These are phyloP conservation scores for Pestalotiopsis sp. DNA, from an alignment of 2,329 filamentous ascomycete genomes.

Conservation along the genomic window DNA sequence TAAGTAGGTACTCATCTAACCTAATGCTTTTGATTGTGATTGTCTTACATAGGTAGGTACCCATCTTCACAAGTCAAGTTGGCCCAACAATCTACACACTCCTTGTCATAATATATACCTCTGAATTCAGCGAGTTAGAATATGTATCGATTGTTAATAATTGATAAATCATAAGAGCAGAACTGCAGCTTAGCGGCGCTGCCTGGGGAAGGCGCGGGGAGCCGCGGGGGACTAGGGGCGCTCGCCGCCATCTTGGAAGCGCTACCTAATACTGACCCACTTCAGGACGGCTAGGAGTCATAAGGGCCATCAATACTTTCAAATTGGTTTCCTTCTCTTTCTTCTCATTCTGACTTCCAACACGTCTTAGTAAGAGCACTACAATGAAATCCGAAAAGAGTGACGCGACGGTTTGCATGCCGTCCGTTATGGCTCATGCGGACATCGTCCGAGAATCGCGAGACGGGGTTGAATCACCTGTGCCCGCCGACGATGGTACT, in stretches of 20 bases:
- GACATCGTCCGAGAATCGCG: background rate
- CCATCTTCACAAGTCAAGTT: no score
- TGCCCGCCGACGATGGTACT: background rate
- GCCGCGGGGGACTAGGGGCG: background rate
- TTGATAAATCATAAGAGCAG: no score
- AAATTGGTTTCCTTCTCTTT: background rate
- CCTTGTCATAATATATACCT: no score
- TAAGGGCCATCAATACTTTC: background rate
- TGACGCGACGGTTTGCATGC: background rate
- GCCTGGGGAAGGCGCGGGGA: no score
- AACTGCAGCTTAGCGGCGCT: no score
- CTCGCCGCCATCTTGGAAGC: background rate
- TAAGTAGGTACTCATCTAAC: no score
- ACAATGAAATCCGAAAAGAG: background rate
- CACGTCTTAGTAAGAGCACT: background rate
- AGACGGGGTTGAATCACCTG: background rate
- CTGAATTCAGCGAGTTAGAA: no score
- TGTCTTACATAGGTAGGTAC: no score
- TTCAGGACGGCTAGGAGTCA: background rate
- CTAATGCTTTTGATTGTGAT: no score
- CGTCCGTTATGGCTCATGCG: background rate
- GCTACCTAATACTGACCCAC: background rate
- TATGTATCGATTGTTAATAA: no score
- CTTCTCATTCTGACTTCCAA: background rate
- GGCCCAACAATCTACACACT: no score